These are phyloP conservation scores for Mycena belliarum DNA, from an alignment of 768 basidiomycete species.

Conservation along the genomic window DNA sequence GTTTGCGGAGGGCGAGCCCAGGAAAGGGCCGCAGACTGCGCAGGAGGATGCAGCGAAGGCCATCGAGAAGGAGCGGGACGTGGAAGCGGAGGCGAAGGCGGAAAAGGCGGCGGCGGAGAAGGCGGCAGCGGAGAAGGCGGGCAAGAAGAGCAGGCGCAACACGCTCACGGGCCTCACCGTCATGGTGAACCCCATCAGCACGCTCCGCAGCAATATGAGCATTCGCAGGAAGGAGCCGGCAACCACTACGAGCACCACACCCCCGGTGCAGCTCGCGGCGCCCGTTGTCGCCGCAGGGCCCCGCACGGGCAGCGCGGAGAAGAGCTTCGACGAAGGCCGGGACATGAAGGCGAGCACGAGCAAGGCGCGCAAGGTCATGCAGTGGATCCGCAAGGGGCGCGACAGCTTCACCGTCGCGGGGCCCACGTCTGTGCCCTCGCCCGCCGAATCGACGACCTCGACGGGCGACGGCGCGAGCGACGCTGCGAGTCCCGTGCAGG, in stretches of 20 bases:
- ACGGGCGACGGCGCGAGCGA: conserved; percentile 17
- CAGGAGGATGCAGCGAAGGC: conserved; percentile 11
- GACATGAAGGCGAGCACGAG: conserved; percentile 71
- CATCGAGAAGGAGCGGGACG: background rate
- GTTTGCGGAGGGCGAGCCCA: conserved; percentile 8
- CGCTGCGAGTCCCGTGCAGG: conserved; percentile 35
- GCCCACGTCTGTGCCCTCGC: background rate
- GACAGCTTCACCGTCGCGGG: conserved; percentile 18
- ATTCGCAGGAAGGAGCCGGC: conserved; percentile 35
- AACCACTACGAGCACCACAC: conserved; percentile 25
- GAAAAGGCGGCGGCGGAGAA: conserved; percentile 15
- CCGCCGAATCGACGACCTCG: conserved; percentile 13
- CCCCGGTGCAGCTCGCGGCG: conserved; percentile 8
- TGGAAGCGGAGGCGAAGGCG: conserved; percentile 14
- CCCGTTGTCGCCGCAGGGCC: conserved; percentile 8
- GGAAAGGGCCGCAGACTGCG: conserved; percentile 4
- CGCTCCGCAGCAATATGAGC: conserved; percentile 47
- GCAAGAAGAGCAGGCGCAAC: conserved; percentile 71
- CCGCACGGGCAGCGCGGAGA: conserved; percentile 14
- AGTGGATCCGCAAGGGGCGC: conserved; percentile 79
- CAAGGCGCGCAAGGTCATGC: conserved; percentile 95
- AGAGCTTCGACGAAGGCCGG: conserved; percentile 32
- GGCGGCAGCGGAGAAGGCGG: conserved; percentile 19
- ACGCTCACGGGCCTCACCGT: conserved; percentile 65
- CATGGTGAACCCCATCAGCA: conserved; percentile 78